These are phyloP conservation scores for Coemansia sp. DNA, from an alignment of 192 early-diverging fungal genomes.

Conservation along the genomic window DNA sequence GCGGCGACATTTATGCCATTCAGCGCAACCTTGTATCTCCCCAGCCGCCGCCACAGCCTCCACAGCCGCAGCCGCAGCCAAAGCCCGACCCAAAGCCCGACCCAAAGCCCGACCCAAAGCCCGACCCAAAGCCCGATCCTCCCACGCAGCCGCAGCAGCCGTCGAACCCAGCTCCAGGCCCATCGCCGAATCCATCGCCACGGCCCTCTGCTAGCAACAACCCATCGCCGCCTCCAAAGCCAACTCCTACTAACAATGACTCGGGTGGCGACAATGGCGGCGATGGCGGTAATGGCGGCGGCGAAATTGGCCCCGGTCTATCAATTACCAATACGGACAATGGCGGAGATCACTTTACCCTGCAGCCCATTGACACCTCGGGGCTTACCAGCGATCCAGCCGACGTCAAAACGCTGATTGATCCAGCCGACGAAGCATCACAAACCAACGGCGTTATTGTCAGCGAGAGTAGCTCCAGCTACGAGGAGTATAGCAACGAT, in stretches of 20 bases:
- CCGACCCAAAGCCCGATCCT: background rate
- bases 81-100: background rate
- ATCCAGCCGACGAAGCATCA: background rate
- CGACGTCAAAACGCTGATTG: background rate
- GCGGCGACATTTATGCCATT: constrained; percentile 9
- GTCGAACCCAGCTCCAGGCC: background rate
- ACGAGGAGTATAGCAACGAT: background rate
- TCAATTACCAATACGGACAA: background rate
- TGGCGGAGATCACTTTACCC: background rate
- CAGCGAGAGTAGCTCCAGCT: background rate
- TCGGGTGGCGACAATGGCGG: background rate
- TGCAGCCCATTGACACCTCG: background rate
- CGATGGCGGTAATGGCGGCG: background rate
- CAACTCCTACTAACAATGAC: background rate
- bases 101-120: background rate
- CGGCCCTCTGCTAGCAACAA: background rate
- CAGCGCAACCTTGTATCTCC: background rate
- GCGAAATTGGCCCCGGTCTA: background rate
- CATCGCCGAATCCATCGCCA: background rate
- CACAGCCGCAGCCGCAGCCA: background rate
- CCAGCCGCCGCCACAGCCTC: background rate
- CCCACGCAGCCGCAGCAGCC: background rate
- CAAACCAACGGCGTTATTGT: background rate
- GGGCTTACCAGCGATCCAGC: background rate
- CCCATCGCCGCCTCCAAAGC: background rate